These are phyloP conservation scores for Heritiera littoralis DNA, from an alignment of 345 rosid species.

Conservation along the genomic window DNA sequence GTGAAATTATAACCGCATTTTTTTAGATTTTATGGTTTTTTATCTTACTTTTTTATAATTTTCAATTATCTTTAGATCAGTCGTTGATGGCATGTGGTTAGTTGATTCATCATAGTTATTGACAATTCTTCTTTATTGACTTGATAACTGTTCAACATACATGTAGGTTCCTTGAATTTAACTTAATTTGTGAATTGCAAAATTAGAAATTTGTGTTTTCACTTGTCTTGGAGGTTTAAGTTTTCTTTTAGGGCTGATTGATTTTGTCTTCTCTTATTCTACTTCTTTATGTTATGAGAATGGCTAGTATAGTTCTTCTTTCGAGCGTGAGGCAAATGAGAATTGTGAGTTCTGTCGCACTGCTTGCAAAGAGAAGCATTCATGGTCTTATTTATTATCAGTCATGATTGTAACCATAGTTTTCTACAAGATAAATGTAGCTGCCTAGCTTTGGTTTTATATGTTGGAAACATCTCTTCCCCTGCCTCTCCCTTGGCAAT, in stretches of 20 bases:
- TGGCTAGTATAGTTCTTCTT: neutral
- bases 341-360: neutral
- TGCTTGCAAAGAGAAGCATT: neutral
- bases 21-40: neutral
- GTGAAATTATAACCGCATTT: slow-evolving; percentile 10
- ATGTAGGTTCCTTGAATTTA: neutral
- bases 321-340: neutral
- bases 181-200: neutral
- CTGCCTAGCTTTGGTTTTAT: neutral
- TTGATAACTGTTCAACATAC: neutral
- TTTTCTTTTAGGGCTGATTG: neutral
- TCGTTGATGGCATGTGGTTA: neutral
- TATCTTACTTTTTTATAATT: neutral
- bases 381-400: neutral
- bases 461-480: neutral
- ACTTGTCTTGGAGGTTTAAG: neutral
- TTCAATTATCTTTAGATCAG: slow-evolving; percentile 3
- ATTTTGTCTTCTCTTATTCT: neutral
- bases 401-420: neutral
- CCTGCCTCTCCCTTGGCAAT: no score
- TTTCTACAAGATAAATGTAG: neutral
- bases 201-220: neutral
- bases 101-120: slow-evolving; percentile 9
- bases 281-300: neutral
- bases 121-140: slow-evolving; percentile 8